Conservation (phyloP, 2,329 filamentous ascomycete species). For the Raffaelea deltoideospora region DNA sequence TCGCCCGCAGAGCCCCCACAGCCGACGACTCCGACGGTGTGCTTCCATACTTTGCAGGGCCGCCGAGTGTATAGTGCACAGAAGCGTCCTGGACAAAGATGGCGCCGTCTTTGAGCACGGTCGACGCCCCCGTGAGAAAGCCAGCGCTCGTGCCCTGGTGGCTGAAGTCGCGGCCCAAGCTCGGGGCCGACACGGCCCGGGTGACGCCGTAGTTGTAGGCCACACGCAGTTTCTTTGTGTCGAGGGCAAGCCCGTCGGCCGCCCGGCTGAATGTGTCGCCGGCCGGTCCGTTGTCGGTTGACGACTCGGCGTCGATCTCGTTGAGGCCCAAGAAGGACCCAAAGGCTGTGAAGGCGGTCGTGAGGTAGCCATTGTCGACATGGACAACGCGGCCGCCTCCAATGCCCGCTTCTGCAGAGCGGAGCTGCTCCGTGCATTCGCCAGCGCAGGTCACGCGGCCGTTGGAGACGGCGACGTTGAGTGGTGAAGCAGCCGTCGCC, state of each 20-base stretch:
- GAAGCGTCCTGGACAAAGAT: constrained; percentile 39
- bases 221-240: constrained; percentile 38
- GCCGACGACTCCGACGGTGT: constrained; percentile 37
- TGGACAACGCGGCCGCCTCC: constrained; percentile 22
- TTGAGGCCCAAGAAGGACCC: constrained; percentile 45
- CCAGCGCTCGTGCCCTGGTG: constrained; percentile 44
- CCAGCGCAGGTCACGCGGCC: constrained; percentile 44
- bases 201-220: constrained; percentile 43
- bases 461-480: constrained; percentile 34
- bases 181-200: constrained; percentile 40
- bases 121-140: constrained; percentile 35
- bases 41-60: constrained; percentile 25
- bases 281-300: constrained; percentile 35
- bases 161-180: constrained; percentile 23
- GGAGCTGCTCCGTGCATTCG: constrained; percentile 28
- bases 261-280: constrained; percentile 38
- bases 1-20: constrained; percentile 34
- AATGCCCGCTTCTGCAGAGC: constrained; percentile 13
- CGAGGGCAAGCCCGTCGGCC: constrained; percentile 38
- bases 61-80: constrained; percentile 39
- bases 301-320: constrained; percentile 43
- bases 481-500: constrained; percentile 1
- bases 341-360: constrained; percentile 43
- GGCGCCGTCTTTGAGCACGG: constrained; percentile 29
- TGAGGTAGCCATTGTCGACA: constrained; percentile 45